Evolutionary conservation across 2,329 filamentous ascomycete species (phyloP).

Genomic region (Sordariomycetes sp.): DNA sequence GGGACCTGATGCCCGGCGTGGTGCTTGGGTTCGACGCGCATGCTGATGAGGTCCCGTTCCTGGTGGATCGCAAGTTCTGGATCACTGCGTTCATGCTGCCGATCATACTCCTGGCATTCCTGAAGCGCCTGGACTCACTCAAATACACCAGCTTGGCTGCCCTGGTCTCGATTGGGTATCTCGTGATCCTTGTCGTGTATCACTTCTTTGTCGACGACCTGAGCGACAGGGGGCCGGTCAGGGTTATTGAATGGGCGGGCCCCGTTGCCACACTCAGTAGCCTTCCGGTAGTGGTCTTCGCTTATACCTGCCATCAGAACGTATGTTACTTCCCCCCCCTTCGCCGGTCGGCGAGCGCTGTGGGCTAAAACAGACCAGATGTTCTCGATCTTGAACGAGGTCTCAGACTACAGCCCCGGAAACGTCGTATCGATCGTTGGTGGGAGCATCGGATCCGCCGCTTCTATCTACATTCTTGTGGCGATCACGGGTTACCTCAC

Average conservation of each 20-base stretch:
- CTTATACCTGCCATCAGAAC: conserved; percentile 99
- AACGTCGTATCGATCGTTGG: conserved; percentile 68
- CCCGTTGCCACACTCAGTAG: conserved; percentile 70
- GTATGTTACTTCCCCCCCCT: conserved; percentile 33
- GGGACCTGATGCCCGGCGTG: conserved; percentile 95
- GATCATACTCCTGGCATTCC: conserved; percentile 88
- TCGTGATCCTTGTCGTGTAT: conserved; percentile 86
- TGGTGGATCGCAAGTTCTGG: conserved; percentile 92
- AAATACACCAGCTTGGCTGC: conserved; percentile 95
- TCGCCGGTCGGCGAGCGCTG: too few relatives aligned
- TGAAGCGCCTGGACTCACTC: conserved; percentile 83
- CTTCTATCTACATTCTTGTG: conserved; percentile 77
- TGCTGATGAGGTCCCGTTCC: conserved; percentile 52
- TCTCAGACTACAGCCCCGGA: conserved; percentile 67
- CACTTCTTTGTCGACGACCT: conserved; percentile 79
- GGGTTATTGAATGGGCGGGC: conserved; percentile 69
- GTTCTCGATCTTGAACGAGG: conserved; percentile 97
- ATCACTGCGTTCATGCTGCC: conserved; percentile 95
- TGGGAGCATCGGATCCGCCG: conserved; percentile 81
- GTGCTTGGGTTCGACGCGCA: conserved; percentile 67
- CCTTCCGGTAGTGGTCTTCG: conserved; percentile 92
- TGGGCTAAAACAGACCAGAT: conserved; percentile 48
- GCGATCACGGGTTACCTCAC: conserved; percentile 93
- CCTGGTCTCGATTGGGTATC: conserved; percentile 83
- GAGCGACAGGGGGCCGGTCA: conserved; percentile 62